Evolutionary conservation across 1,139 yeast species (phyloP).

Genomic region (Hanseniaspora sp.): DNA sequence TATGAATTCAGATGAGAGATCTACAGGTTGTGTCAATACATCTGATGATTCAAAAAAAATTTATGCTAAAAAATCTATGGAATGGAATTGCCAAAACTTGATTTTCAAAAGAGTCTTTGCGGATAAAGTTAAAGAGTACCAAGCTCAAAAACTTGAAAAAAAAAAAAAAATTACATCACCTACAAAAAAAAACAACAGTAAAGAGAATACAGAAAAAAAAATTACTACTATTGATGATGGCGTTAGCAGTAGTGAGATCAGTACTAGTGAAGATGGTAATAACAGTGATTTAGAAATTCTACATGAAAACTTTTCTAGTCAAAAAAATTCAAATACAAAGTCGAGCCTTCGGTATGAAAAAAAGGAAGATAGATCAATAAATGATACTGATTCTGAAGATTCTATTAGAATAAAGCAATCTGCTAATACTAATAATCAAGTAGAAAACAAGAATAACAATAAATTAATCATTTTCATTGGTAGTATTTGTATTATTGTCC

Average conservation of each 20-base stretch:
- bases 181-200: conserved; percentile 12
- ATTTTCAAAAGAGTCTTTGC: conserved; percentile 58
- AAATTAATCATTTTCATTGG: not conserved
- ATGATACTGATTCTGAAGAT: conserved; percentile 38
- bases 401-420: conserved; percentile 32
- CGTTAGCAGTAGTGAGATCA: too few species aligned
- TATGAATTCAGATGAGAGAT: conserved; percentile 55
- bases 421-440: conserved; percentile 11
- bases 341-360: conserved; percentile 25
- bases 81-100: conserved; percentile 48
- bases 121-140: conserved; percentile 39
- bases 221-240: too few species aligned
- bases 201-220: not conserved
- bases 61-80: conserved; percentile 45
- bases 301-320: not conserved
- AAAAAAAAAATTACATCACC: conserved; percentile 16
- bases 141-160: conserved; percentile 15
- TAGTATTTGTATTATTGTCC: not conserved
- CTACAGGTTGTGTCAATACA: conserved; percentile 51
- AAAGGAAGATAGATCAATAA: not conserved
- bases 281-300: too few species aligned
- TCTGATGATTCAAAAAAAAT: conserved; percentile 37
- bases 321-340: conserved; percentile 18
- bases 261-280: too few species aligned
- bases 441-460: not conserved